Conservation (phyloP, 257 asterid genomes). For the Misopates orontium region DNA sequence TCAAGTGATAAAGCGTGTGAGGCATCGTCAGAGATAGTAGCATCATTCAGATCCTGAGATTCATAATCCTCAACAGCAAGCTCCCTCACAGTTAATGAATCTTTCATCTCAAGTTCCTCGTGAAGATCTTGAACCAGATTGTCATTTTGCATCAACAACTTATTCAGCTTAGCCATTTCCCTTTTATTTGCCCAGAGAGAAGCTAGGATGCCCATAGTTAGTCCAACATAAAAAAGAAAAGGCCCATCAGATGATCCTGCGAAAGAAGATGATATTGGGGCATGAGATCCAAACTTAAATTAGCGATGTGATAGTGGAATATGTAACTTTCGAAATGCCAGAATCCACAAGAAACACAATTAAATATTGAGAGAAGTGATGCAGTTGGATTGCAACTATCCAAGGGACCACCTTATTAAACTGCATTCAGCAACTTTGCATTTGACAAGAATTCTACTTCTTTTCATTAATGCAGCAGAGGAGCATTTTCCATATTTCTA, state of each 20-base stretch:
- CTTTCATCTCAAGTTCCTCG: slow-evolving; percentile 94
- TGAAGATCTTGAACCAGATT: slow-evolving; percentile 89
- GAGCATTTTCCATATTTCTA: not conserved
- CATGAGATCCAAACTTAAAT: slow-evolving; percentile 16
- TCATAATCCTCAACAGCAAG: slow-evolving; percentile 61
- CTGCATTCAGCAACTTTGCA: not conserved
- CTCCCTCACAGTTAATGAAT: slow-evolving; percentile 77
- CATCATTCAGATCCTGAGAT: slow-evolving; percentile 44
- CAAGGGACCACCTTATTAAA: not conserved
- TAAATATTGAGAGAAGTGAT: not conserved
- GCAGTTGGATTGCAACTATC: slow-evolving; percentile 1
- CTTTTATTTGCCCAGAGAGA: slow-evolving; percentile 54
- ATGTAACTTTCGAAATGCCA: not conserved
- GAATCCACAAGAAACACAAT: slow-evolving; percentile 1
- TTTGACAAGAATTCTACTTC: not conserved
- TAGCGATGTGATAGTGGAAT: slow-evolving; percentile 6
- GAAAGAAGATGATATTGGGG: slow-evolving; percentile 31
- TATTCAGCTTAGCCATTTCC: slow-evolving; percentile 59
- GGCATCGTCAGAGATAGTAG: slow-evolving; percentile 29
- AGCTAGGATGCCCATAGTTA: slow-evolving; percentile 62
- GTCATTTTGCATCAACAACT: slow-evolving; percentile 62
- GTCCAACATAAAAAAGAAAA: slow-evolving; percentile 62
- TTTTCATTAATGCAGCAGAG: not conserved
- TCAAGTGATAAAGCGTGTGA: slow-evolving; percentile 37
- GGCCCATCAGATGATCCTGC: slow-evolving; percentile 62